Evolutionary conservation across 2,329 filamentous ascomycete species (phyloP).

Genomic region (Ophiostoma ips): DNA sequence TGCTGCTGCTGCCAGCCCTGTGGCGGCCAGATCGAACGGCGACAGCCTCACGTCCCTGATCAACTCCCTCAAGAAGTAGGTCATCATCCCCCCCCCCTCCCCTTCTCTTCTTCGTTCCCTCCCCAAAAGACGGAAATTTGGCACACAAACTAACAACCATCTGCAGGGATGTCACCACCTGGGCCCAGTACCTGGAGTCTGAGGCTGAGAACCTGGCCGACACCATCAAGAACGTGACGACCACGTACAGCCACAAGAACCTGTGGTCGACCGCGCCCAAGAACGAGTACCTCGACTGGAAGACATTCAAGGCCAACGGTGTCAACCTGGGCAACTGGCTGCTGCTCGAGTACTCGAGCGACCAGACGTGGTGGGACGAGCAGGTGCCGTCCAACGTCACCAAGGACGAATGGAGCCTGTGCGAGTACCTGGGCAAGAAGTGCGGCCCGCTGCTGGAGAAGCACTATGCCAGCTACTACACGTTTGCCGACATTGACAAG

Average conservation of each 20-base stretch:
- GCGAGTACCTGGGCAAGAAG: conserved; percentile 4
- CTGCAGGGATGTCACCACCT: too few species aligned
- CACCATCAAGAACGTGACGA: neutral
- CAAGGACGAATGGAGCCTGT: conserved; percentile 6
- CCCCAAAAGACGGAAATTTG: too few species aligned
- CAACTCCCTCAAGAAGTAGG: too few species aligned
- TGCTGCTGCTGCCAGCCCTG: neutral
- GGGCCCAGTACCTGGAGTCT: too few species aligned
- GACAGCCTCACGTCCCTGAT: too few species aligned
- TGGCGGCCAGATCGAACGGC: neutral
- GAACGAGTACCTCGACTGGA: conserved; percentile 3
- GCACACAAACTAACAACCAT: too few species aligned
- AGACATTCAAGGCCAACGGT: conserved; percentile 7
- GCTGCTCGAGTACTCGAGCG: conserved; percentile 6
- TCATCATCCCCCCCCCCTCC: too few species aligned
- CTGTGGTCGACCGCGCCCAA: neutral
- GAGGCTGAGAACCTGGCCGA: too few species aligned
- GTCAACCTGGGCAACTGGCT: conserved; percentile 8
- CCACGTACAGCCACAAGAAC: neutral
- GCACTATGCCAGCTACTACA: conserved; percentile 7
- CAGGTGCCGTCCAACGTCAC: neutral
- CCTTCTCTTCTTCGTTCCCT: too few species aligned
- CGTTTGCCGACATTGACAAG: conserved; percentile 6
- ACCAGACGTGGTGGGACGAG: conserved; percentile 4
- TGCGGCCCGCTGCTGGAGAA: conserved; percentile 4